Evolutionary conservation across 1,284 basidiomycete species (phyloP).

Genomic region (Apiotrichum akiyoshidainum): DNA sequence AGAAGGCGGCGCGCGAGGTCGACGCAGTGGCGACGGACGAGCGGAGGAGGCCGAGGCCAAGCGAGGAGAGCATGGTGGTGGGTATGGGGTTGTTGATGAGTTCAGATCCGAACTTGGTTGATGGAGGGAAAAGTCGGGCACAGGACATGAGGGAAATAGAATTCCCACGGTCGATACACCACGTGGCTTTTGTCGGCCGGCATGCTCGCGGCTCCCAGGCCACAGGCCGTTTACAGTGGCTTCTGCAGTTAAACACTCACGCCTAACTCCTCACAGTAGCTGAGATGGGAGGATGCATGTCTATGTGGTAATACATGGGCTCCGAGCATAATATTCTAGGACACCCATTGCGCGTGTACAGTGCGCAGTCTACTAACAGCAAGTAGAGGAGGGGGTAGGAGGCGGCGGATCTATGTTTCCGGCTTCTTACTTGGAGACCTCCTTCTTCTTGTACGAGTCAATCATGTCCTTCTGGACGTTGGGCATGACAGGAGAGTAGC

Average conservation of each 20-base stretch:
- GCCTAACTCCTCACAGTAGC: neutral
- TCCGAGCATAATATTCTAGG: neutral
- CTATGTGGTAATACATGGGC: conserved; percentile 12
- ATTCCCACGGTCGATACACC: neutral
- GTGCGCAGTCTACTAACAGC: neutral
- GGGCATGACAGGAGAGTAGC: conserved; percentile 81
- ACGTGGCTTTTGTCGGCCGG: neutral
- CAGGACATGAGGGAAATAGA: neutral
- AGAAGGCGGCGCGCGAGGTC: conserved; percentile 13
- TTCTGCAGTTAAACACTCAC: no score
- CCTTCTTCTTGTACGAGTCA: conserved; percentile 60
- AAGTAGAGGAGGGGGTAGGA: neutral
- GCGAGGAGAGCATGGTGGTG: conserved; percentile 9
- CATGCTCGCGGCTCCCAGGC: no score
- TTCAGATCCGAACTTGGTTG: neutral
- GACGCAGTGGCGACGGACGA: neutral
- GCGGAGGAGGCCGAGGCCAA: conserved; percentile 5
- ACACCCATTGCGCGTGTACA: neutral
- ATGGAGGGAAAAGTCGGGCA: neutral
- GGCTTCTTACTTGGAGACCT: conserved; percentile 9
- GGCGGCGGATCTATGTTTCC: neutral
- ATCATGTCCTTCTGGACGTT: conserved; percentile 80
- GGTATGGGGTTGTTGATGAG: neutral
- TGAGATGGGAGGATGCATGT: conserved; percentile 17
- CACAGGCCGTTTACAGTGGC: no score